A percentile compares a stretch with the other conserved stretches of the same genome.
Evolutionary conservation across 2,329 filamentous ascomycete genomes (phyloP).

Genomic region (Bipolaris cookei): DNA sequence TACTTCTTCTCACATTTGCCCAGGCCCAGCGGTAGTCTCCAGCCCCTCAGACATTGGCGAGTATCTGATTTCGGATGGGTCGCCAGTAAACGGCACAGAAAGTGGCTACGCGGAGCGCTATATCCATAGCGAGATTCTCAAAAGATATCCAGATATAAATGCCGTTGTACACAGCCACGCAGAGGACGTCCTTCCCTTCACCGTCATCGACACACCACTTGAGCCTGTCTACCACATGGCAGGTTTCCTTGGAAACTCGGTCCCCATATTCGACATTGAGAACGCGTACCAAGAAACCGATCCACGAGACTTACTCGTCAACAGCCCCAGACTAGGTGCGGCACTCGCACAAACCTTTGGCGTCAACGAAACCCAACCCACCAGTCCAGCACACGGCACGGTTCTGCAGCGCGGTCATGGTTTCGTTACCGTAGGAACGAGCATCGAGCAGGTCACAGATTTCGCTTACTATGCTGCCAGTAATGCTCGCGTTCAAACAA

Average conservation of each 20-base stretch:
- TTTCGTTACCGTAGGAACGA: conserved; percentile 44
- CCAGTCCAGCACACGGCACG: conserved; percentile 29
- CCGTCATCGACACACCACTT: conserved; percentile 11
- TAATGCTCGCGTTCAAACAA: conserved; percentile 48
- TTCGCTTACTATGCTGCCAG: conserved; percentile 47
- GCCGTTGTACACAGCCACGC: conserved; percentile 54
- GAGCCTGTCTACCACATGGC: conserved; percentile 47
- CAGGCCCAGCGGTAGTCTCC: conserved; percentile 9
- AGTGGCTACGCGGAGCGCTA: conserved; percentile 51
- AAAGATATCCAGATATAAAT: conserved; percentile 52
- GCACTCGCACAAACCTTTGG: conserved; percentile 31
- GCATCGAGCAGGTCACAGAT: conserved; percentile 49
- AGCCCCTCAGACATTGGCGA: conserved; percentile 51
- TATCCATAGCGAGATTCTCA: conserved; percentile 56
- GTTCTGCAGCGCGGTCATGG: conserved; percentile 53
- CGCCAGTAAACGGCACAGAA: conserved; percentile 38
- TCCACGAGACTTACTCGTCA: conserved; percentile 35
- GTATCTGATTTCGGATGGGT: conserved; percentile 50
- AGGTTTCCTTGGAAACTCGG: conserved; percentile 36
- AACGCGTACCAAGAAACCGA: conserved; percentile 17
- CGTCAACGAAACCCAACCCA: conserved; percentile 25
- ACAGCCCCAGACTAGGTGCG: conserved; percentile 26
- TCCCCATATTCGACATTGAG: conserved; percentile 38
- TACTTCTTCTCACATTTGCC: background rate
- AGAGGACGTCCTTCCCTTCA: conserved; percentile 52